A percentile compares a stretch with the other conserved stretches of the same genome.
These are phyloP conservation scores for Xylariaceae sp. DNA, from an alignment of 2,329 filamentous ascomycete species.

Conservation along the genomic window DNA sequence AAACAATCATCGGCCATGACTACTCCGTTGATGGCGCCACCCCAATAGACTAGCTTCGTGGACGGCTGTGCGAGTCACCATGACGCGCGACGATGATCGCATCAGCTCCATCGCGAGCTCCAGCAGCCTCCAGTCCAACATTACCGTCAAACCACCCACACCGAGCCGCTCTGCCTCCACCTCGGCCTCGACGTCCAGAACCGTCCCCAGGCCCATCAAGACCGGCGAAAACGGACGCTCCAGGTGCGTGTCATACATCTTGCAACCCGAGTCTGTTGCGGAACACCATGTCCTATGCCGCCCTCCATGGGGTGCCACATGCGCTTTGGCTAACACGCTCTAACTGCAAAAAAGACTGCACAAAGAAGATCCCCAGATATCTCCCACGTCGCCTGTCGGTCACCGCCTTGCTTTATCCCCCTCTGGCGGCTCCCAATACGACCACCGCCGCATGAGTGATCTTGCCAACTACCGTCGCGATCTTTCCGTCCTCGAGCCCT, in stretches of 20 bases:
- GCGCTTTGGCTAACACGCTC: no score
- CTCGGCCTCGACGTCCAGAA: slow-evolving; percentile 30
- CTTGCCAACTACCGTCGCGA: slow-evolving; percentile 71
- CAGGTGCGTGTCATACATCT: slow-evolving; percentile 37
- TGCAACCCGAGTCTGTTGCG: neutral
- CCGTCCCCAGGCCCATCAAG: slow-evolving; percentile 50
- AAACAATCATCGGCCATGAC: slow-evolving; percentile 19
- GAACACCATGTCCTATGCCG: neutral
- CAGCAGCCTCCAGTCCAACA: slow-evolving; percentile 64
- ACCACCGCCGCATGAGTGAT: slow-evolving; percentile 58
- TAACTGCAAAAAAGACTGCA: slow-evolving; percentile 26
- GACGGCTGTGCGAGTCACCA: slow-evolving; percentile 41
- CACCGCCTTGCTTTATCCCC: slow-evolving; percentile 43
- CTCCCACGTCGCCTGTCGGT: slow-evolving; percentile 46
- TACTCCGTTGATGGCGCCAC: slow-evolving; percentile 28
- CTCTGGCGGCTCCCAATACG: slow-evolving; percentile 49
- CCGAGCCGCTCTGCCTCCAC: slow-evolving; percentile 33
- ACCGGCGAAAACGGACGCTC: slow-evolving; percentile 51
- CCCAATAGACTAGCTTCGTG: slow-evolving; percentile 26
- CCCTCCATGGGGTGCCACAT: no score
- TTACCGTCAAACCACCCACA: slow-evolving; percentile 56
- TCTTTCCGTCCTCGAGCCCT: slow-evolving; percentile 64
- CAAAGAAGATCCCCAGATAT: slow-evolving; percentile 47
- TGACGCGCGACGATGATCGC: slow-evolving; percentile 68
- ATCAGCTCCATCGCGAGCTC: slow-evolving; percentile 66